Evolutionary conservation across 352 stramenopile genomes (phyloP).

Genomic region (Phytopythium montanum): DNA sequence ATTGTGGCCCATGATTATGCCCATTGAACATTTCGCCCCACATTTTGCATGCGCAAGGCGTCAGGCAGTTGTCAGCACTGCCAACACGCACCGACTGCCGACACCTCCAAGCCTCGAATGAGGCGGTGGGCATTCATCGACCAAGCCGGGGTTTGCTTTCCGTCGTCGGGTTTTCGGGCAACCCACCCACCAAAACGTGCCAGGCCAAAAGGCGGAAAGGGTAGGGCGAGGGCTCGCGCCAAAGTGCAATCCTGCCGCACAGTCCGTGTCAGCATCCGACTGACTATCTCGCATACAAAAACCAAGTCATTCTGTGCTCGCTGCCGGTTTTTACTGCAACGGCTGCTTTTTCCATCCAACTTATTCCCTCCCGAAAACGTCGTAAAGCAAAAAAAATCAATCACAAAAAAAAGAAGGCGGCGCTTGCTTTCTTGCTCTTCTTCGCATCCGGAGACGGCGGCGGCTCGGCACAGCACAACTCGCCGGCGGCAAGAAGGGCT

Average conservation of each 20-base stretch:
- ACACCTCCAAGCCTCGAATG: background rate
- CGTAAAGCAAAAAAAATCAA: too few relatives aligned
- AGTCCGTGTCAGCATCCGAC: background rate
- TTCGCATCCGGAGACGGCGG: background rate
- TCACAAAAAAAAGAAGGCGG: background rate
- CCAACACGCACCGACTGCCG: background rate
- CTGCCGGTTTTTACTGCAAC: background rate
- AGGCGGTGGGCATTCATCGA: too few relatives aligned
- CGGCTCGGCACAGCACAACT: too few relatives aligned
- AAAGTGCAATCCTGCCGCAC: background rate
- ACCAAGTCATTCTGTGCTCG: background rate
- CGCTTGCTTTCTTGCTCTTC: background rate
- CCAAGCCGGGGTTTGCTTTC: background rate
- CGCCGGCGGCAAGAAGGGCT: background rate
- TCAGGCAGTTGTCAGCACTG: background rate
- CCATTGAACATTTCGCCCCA: too few relatives aligned
- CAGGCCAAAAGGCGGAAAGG: background rate
- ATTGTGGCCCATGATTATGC: background rate
- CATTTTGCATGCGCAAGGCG: background rate
- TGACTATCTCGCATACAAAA: background rate
- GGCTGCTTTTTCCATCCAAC: too few relatives aligned
- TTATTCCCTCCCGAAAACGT: too few relatives aligned
- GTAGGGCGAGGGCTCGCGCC: background rate
- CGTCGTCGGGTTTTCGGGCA: background rate
- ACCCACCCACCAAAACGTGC: background rate